Conservation (phyloP, 1,284 basidiomycete species). For the Fistulinella staudtii region DNA sequence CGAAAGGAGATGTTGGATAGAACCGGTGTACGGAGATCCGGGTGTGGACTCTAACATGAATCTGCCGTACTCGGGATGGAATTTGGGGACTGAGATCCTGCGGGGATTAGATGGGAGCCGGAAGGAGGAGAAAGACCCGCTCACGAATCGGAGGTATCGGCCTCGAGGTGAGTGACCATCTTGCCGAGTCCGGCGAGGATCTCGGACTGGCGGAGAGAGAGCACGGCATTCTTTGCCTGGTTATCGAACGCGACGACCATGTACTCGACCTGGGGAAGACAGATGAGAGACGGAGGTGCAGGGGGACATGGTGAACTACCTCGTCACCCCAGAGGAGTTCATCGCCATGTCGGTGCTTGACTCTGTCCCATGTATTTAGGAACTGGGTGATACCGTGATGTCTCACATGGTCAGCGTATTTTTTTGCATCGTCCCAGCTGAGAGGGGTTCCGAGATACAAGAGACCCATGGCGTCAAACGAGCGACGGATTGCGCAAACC, state of each 20-base stretch:
- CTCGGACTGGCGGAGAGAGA: constrained; percentile 92
- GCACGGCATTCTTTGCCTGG: constrained; percentile 72
- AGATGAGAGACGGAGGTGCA: constrained; percentile 2
- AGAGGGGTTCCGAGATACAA: constrained; percentile 94
- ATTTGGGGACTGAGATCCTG: constrained; percentile 82
- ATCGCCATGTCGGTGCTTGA: constrained; percentile 92
- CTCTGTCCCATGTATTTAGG: constrained; percentile 85
- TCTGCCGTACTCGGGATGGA: constrained; percentile 97
- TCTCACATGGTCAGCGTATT: constrained; percentile 87
- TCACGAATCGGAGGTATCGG: constrained; percentile 58
- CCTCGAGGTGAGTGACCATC: constrained; percentile 65
- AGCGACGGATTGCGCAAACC: constrained; percentile 12
- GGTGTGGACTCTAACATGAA: constrained; percentile 99
- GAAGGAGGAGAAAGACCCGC: constrained; percentile 6
- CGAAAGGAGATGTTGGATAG: constrained; percentile 77
- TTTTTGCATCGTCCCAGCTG: constrained; percentile 87
- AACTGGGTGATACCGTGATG: constrained; percentile 95
- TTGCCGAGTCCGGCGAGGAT: constrained; percentile 81
- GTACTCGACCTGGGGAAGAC: constrained; percentile 78
- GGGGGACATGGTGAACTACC: constrained; percentile 44
- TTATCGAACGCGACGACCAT: constrained; percentile 91
- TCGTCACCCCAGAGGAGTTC: constrained; percentile 99
- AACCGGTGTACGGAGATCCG: constrained; percentile 89
- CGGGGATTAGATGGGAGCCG: constrained; percentile 7
- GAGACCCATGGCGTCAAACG: constrained; percentile 72